Percentiles rank a stretch among this genome's conserved stretches.
phyloP scores from a whole-genome alignment of 495 filamentous ascomycete species.

The Bryoglossum gracile region DNA sequence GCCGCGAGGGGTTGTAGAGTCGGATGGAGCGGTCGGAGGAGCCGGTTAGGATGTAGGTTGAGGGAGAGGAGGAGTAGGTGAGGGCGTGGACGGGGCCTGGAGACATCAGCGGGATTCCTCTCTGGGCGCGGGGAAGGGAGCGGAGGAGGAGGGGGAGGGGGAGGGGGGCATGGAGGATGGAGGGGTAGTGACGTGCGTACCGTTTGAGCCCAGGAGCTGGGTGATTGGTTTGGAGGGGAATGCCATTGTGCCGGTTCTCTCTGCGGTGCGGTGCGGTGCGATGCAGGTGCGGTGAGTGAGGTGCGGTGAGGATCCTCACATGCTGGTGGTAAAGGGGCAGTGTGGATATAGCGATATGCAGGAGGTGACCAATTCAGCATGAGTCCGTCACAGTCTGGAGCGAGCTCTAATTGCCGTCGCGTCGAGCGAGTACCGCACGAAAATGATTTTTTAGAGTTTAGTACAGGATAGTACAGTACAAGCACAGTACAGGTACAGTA shows the following conservation, averaged over 20 bases:
- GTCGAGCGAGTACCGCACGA: no score
- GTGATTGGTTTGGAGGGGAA: conserved; percentile 23
- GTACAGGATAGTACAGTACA: no score
- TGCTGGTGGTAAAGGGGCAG: no score
- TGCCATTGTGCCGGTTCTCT: conserved; percentile 12
- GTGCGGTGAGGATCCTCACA: neutral
- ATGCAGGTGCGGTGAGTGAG: no score
- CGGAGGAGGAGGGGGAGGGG: neutral
- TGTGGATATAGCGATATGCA: no score
- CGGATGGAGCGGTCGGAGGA: conserved; percentile 77
- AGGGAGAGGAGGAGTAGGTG: conserved; percentile 58
- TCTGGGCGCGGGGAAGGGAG: neutral
- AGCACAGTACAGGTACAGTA: no score
- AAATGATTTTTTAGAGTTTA: no score
- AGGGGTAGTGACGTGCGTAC: neutral
- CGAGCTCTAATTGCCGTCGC: no score
- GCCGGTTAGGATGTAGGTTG: conserved; percentile 78
- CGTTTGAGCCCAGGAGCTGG: conserved; percentile 24
- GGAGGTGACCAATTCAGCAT: no score
- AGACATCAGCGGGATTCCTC: no score
- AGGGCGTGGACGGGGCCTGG: conserved; percentile 67
- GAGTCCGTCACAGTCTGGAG: no score
- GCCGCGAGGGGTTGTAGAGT: conserved; percentile 62
- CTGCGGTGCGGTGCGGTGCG: no score
- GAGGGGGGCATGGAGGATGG: neutral